phyloP scores from a whole-genome alignment of 164 flowering plant species.

The Umbellularia californica region DNA sequence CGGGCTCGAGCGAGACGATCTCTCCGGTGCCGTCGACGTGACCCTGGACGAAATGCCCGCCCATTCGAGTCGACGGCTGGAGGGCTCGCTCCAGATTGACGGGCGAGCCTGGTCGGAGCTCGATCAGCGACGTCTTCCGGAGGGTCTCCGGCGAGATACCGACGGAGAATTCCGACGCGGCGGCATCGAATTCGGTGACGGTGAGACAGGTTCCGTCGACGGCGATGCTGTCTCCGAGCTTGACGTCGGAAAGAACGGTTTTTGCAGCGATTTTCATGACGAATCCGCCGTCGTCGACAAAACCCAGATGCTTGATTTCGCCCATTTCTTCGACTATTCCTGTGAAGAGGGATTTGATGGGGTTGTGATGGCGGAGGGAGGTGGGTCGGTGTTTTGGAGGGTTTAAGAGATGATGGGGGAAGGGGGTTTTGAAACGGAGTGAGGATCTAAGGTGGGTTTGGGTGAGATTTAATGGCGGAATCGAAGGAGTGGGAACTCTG shows the following conservation, averaged over 20 bases:
- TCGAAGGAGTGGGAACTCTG: slow-evolving; percentile 10
- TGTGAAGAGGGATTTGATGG: slow-evolving; percentile 58
- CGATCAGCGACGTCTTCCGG: slow-evolving; percentile 62
- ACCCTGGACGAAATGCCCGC: slow-evolving; percentile 98
- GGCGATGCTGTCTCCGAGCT: slow-evolving; percentile 88
- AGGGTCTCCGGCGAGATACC: slow-evolving; percentile 84
- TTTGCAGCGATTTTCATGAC: slow-evolving; percentile 58
- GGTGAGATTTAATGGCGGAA: not conserved
- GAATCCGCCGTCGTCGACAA: slow-evolving; percentile 46
- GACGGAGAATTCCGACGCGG: slow-evolving; percentile 39
- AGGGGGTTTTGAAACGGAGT: slow-evolving; percentile 8
- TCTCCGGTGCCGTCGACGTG: slow-evolving; percentile 93
- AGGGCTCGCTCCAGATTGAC: slow-evolving; percentile 70
- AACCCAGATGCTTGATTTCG: slow-evolving; percentile 53
- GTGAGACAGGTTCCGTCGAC: slow-evolving; percentile 92
- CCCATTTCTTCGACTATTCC: slow-evolving; percentile 96
- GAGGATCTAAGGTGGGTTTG: slow-evolving; percentile 17
- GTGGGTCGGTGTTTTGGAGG: slow-evolving; percentile 6
- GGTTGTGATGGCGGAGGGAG: slow-evolving; percentile 9
- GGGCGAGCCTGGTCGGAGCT: slow-evolving; percentile 48
- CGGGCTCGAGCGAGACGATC: slow-evolving; percentile 49
- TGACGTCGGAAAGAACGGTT: slow-evolving; percentile 59
- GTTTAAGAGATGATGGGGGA: slow-evolving; percentile 17
- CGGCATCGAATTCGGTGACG: slow-evolving; percentile 55
- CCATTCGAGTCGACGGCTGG: slow-evolving; percentile 65